Evolutionary conservation across 2,329 filamentous ascomycete species (phyloP), one percentile per base, ranked within the genome.

Genomic region (Fusarium sp.): DNA sequence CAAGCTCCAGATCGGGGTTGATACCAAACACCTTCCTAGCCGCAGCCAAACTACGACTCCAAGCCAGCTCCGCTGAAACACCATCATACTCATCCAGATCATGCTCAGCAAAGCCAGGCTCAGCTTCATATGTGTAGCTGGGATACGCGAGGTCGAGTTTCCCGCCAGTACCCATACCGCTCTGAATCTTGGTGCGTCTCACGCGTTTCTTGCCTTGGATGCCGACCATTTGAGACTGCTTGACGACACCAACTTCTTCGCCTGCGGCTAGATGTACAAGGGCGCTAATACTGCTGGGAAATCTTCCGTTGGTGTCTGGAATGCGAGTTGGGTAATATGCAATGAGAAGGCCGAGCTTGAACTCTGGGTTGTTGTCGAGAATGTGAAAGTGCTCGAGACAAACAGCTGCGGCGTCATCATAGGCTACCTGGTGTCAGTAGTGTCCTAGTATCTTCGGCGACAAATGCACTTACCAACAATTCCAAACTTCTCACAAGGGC

Each of bases 41-140:
- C 1, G 85, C 81, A 3, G 84, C 84, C 63, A 95, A 76, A 39
- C 89, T 91, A 12, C 93, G 85, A n/a, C 86, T 89, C 87, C 91
- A 94, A 0, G 92, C 91, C 25, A 94, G 76, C n/a, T 87, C 86
- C 4, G 91, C 88, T 1, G 87, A 87, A 6, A 92, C 83, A 14
- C 86, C 83, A 70, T 94, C 87, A 74, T 90, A 94, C 71, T 92
- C 88, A 5, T 92, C 90, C 36, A 93, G 79, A 62, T 93, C 89
- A 25, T 87, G 85, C 80, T 94, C 92, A 0, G 92, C 92, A 70
- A 95, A 94, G 0, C 93, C 93, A 0, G 89, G 82, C 55, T 89
- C 82, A 81, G 88, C 83, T 13, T 81, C 68, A 54, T 86, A 86
- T 1, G 80, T 78, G 46, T 85, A 86, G 22, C 80, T 79, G 0